A percentile compares a stretch with the other conserved stretches of the same genome.
phyloP scores from a whole-genome alignment of 306 rosid species.

The Ochetophila trinervis region DNA sequence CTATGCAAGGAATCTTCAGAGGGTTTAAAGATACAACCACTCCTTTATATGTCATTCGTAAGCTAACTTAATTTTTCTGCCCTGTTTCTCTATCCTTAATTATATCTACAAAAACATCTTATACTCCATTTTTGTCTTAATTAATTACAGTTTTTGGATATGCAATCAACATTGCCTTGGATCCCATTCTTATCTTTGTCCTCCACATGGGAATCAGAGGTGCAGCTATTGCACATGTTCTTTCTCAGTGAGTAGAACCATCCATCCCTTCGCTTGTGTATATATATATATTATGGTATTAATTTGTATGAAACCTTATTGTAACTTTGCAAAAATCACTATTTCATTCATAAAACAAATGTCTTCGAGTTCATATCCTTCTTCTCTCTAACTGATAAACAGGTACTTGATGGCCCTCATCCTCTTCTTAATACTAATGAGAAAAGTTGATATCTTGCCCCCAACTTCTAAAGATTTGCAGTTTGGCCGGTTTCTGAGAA shows the following conservation, averaged over 20 bases:
- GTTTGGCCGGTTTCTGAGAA: slow-evolving; percentile 71
- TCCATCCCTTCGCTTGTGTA: not conserved
- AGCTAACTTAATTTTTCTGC: slow-evolving; percentile 7
- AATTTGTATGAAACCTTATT: not conserved
- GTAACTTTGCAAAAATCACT: not conserved
- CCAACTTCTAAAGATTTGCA: slow-evolving; percentile 77
- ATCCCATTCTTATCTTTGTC: slow-evolving; percentile 76
- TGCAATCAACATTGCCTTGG: slow-evolving; percentile 60
- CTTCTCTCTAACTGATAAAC: not conserved
- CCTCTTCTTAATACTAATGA: slow-evolving; percentile 53
- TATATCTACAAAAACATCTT: not conserved
- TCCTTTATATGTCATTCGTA: slow-evolving; percentile 88
- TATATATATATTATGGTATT: not conserved
- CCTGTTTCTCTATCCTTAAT: not conserved
- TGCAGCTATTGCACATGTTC: slow-evolving; percentile 91
- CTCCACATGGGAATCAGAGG: slow-evolving; percentile 74
- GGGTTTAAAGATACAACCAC: slow-evolving; percentile 96
- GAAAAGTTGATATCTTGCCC: slow-evolving; percentile 65
- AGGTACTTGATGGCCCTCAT: slow-evolving; percentile 77
- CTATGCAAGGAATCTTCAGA: slow-evolving; percentile 96
- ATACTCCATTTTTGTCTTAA: not conserved
- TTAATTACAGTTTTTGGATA: slow-evolving; percentile 59
- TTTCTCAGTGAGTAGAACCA: slow-evolving; percentile 74
- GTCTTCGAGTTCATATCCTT: no score
- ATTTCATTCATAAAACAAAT: not conserved